Base-by-base conservation (phyloP, 1,139 yeast genomes). In the Hansenula sp. region DNA sequence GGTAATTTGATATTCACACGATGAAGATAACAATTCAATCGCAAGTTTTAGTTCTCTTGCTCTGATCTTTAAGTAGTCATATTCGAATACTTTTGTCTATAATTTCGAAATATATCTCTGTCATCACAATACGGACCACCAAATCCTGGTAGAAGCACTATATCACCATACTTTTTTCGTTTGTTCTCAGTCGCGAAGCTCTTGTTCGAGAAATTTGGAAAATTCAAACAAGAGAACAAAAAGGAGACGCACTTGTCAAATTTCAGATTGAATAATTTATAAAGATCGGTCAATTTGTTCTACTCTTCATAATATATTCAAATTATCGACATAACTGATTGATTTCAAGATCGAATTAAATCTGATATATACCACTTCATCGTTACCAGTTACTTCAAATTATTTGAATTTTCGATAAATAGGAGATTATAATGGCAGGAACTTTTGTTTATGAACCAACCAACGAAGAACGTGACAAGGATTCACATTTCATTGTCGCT, bases 391-490 rank as follows among this genome's bases (percentile, higher is more conserved):
- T 13, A 28, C 13, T 11, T 7, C 30, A 25, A 25, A 11, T 11
- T 11, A 25, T 8, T 25, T 25, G 10, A 25, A 25, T 11, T 8
- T 7, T 8, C 13, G 11, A 28, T 25, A 16, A 6, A 41, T 24
- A 15, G 17, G 8, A 27, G 24, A 27, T 10, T 7, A 38, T 7
- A 34, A 53, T 50, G 55, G 51, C 55, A 2, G 61, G 61, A 5
- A 54, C 58, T 11, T 57, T 57, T 36, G 46, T 50, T 38, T 54
- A 55, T 43, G 46, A 43, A 17, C 54, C 51, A 18, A 57, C 61
- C 5, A 50, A 52, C 27, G 53, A 49, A 36, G 57, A 57, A 35
- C 47, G 50, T 9, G 54, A 57, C 31, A 50, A 47, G 21, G 51
- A 53, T 37, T 49, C 57, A 6, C 42, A 47, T 37, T 46, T 43